Evolutionary conservation across 2,329 filamentous ascomycete genomes (phyloP), one percentile per base, ranked within the genome.

Genomic region (Moelleriella libera): DNA sequence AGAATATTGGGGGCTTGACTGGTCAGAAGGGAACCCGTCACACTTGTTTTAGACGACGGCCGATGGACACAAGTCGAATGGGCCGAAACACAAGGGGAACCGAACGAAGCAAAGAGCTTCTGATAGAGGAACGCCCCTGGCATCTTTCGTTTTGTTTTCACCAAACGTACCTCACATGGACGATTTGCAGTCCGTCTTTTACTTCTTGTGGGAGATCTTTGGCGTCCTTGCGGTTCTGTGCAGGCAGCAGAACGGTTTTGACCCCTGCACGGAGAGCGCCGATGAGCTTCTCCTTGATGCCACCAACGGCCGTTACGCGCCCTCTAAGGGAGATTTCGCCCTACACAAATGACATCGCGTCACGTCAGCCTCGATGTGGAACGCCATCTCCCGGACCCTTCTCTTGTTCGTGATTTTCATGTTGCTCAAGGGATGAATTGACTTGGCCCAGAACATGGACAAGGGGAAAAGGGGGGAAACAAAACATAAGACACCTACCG

Each of bases 241-340:
- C 77, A 3, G 92, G 92, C 6, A 98, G 70, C 50, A 98, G 64
- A 6, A 98, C 90, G 32, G 87, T 90, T 74, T 95, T 94, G 51
- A 98, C 90, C 30, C 92, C 92, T 2, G 92, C 92, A 48, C 90
- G 78, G 60, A 94, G 72, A 7, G 92, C 92, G 28, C 92, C 92
- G 60, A 98, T 97, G 47, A 97, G 74, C 66, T 98, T 98, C 77
- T 98, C 90, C 68, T 97, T 96, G 69, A 98, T 97, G 14, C 92
- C 92, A 47, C 92, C 92, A 37, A 98, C 92, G 30, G 90, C 88
- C 66, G 92, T 87, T 48, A 98, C 85, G 53, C 88, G 81, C 28
- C 92, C 92, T 41, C 92, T 79, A 30, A 98, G 78, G 48, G 85
- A 88, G 51, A 83, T 80, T 59, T 83, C 80, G 52, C 79, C 78